phyloP scores from a whole-genome alignment of 106 monocot species.

The Posidonia australis region DNA sequence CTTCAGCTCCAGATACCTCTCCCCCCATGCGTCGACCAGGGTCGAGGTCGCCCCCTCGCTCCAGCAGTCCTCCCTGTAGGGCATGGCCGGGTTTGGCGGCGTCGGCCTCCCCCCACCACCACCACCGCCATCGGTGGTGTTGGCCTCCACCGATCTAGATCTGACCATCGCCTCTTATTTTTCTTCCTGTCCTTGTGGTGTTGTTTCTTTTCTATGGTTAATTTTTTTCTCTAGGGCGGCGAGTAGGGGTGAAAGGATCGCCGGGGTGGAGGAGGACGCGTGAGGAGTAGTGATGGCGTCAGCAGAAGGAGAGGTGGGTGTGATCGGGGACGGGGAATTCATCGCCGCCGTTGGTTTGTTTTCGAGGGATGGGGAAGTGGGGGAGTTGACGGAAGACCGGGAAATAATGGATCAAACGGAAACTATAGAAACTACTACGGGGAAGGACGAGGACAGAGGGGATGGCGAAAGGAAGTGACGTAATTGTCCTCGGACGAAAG shows the following conservation, averaged over 20 bases:
- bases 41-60: constrained; percentile 77
- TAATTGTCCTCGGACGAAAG: too few relatives aligned
- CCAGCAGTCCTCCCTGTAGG: constrained; percentile 88
- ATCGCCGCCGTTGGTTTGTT: constrained; percentile 5
- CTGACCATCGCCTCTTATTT: neutral
- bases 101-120: neutral
- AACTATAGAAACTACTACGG: too few relatives aligned
- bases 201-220: neutral
- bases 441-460: too few relatives aligned
- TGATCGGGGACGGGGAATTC: neutral
- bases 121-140: too few relatives aligned
- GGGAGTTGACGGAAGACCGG: too few relatives aligned
- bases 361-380: neutral
- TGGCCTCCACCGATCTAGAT: neutral
- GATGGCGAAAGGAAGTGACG: too few relatives aligned
- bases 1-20: constrained; percentile 66
- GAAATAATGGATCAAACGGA: too few relatives aligned
- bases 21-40: constrained; percentile 72
- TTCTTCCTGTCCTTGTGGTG: too few relatives aligned
- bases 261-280: neutral
- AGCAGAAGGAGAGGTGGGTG: neutral
- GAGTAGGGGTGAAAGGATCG: neutral
- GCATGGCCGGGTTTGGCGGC: constrained; percentile 47
- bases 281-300: neutral
- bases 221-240: neutral